Evolutionary conservation across 345 rosid species (phyloP).

Genomic region (Psidium guajava): DNA sequence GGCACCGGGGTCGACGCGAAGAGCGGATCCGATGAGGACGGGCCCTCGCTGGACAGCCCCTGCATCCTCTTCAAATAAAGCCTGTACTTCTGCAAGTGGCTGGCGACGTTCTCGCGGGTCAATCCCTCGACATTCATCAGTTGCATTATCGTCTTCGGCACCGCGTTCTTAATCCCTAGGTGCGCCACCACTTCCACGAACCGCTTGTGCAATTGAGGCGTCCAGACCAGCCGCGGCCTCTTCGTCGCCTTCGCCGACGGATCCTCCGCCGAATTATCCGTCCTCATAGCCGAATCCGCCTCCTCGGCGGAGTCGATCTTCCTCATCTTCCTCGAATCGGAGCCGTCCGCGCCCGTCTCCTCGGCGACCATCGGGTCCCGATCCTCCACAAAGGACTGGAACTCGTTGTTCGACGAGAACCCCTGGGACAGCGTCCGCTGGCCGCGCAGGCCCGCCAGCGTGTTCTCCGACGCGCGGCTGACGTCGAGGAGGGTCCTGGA

Average conservation of each 20-base stretch:
- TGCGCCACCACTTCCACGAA: conserved; percentile 90
- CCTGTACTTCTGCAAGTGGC: conserved; percentile 86
- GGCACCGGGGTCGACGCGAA: conserved; percentile 81
- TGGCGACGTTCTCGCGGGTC: conserved; percentile 92
- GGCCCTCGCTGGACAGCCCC: conserved; percentile 50
- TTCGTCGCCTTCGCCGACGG: conserved; percentile 53
- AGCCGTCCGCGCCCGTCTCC: conserved; percentile 28
- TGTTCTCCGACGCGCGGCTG: conserved; percentile 54
- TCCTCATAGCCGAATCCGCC: conserved; percentile 62
- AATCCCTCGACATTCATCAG: conserved; percentile 94
- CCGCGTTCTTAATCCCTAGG: conserved; percentile 84
- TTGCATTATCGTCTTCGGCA: conserved; percentile 95
- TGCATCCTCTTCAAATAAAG: conserved; percentile 91
- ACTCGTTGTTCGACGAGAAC: conserved; percentile 23
- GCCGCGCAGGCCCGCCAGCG: conserved; percentile 47
- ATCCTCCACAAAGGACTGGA: conserved; percentile 22
- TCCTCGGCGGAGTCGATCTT: conserved; percentile 50
- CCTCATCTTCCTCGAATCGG: conserved; percentile 50
- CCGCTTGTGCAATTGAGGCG: conserved; percentile 93
- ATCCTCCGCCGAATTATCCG: conserved; percentile 45
- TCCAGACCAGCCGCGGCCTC: conserved; percentile 88
- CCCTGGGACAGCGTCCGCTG: conserved; percentile 10
- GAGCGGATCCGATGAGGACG: conserved; percentile 63
- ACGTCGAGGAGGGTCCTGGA: conserved; percentile 47
- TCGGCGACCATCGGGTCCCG: conserved; percentile 27